These are phyloP conservation scores for Rusavskia elegans DNA, from an alignment of 495 filamentous ascomycete species.

Conservation along the genomic window DNA sequence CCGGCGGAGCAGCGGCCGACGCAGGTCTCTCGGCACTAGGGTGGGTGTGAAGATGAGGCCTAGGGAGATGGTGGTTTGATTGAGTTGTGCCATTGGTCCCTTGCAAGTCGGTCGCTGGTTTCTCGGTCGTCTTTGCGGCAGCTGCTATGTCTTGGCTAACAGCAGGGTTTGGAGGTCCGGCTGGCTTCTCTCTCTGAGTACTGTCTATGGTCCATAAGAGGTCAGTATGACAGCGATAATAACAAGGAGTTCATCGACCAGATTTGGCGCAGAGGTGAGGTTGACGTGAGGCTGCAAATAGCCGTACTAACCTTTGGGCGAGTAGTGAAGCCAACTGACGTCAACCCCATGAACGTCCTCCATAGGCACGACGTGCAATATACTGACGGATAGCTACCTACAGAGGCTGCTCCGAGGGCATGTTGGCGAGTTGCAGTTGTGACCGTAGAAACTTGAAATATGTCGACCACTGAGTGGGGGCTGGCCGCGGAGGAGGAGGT, in stretches of 20 bases:
- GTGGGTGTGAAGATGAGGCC: slow-evolving; percentile 10
- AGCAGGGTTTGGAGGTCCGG: not conserved
- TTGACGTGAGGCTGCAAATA: not conserved
- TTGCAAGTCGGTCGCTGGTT: not conserved
- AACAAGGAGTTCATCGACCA: not conserved
- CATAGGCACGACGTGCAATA: slow-evolving; percentile 17
- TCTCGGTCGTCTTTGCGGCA: not conserved
- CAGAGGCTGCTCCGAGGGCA: too few relatives aligned
- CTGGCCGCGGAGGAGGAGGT: too few relatives aligned
- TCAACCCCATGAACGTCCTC: slow-evolving; percentile 51
- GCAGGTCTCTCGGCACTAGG: slow-evolving; percentile 12
- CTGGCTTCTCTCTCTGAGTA: not conserved
- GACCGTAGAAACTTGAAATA: too few relatives aligned
- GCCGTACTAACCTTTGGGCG: slow-evolving; percentile 37
- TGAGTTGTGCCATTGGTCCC: slow-evolving; percentile 3
- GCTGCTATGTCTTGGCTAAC: not conserved
- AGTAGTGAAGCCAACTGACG: slow-evolving; percentile 55
- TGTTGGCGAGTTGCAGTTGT: too few relatives aligned
- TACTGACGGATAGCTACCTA: too few relatives aligned
- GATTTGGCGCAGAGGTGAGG: not conserved
- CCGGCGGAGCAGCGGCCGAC: slow-evolving; percentile 12
- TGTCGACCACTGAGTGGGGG: too few relatives aligned
- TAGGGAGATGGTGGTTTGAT: slow-evolving; percentile 9
- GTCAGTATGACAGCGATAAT: not conserved
- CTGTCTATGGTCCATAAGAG: not conserved